A percentile compares a stretch with the other conserved stretches of the same genome.
Conservation (phyloP, 2,329 filamentous ascomycete species). For the Cytospora mali region DNA sequence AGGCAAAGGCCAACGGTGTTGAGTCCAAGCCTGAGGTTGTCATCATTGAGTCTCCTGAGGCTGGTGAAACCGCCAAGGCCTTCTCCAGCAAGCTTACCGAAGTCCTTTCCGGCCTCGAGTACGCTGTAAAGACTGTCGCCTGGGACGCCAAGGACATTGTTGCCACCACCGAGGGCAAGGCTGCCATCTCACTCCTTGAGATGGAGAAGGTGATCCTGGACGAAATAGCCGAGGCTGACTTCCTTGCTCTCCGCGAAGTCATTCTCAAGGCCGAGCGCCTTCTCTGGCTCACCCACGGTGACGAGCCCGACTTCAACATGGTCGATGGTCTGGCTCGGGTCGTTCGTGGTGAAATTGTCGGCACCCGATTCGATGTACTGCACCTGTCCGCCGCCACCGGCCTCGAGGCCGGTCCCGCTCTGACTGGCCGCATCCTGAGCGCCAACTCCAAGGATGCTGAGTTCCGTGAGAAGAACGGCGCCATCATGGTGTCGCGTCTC, state of each 20-base stretch:
- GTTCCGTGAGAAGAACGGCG: slow-evolving; percentile 20
- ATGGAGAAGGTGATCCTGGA: slow-evolving; percentile 20
- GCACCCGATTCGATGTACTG: slow-evolving; percentile 18
- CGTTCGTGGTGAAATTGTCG: slow-evolving; percentile 20
- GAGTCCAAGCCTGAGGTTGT: slow-evolving; percentile 24
- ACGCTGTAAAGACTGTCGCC: slow-evolving; percentile 16
- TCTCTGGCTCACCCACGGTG: slow-evolving; percentile 22
- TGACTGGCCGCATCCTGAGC: slow-evolving; percentile 14
- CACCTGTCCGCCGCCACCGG: slow-evolving; percentile 20
- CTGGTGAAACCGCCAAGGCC: slow-evolving; percentile 2
- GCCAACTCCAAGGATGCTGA: slow-evolving; percentile 19
- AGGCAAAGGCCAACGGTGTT: slow-evolving; percentile 11
- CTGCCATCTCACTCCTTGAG: slow-evolving; percentile 21
- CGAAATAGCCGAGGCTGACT: slow-evolving; percentile 20
- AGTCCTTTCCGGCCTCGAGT: slow-evolving; percentile 17
- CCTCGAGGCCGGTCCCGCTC: slow-evolving; percentile 15
- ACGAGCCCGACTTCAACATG: slow-evolving; percentile 24
- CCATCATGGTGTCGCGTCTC: slow-evolving; percentile 20
- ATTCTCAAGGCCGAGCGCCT: slow-evolving; percentile 18
- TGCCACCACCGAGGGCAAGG: slow-evolving; percentile 13
- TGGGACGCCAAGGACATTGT: slow-evolving; percentile 18
- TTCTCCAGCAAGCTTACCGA: slow-evolving; percentile 20
- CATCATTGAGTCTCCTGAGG: slow-evolving; percentile 19
- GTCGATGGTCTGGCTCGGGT: slow-evolving; percentile 22
- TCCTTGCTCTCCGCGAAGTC: slow-evolving; percentile 18